Evolutionary conservation across 2,329 filamentous ascomycete species (phyloP), one percentile per base, ranked within the genome.

Genomic region (Coleophoma cylindrospora): DNA sequence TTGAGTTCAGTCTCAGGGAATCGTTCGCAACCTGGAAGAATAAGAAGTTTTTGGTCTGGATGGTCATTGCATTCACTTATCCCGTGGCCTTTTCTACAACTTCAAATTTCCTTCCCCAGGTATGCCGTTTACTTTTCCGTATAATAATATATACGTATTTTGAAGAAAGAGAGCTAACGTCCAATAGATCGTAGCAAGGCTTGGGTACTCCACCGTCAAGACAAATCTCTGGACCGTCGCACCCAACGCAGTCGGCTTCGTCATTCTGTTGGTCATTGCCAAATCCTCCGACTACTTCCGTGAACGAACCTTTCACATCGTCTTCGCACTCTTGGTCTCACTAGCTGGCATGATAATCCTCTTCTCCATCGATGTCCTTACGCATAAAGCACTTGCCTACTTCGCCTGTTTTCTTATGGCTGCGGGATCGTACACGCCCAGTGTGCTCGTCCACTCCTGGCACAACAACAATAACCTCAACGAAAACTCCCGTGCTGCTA

Each of bases 381-480:
- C 60, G 1, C 60, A 75, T 53, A 69, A 72, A 45, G 70, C 60
- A 0, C 66, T 74, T 0, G 72, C 72, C 2, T 79, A 77, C 49
- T 77, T 77, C 53, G 73, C 74, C 0, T 74, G 70, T 51, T 78
- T 77, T 50, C 61, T 78, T 3, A 63, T 78, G 47, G 70, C 72
- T 2, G 57, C 63, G 0, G 70, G 70, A 19, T 66, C 73, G 1
- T 77, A 75, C 54, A 74, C 74, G 13, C 70, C 73, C 0, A 70
- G 68, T 4, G 71, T 69, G 47, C 61, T 78, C n/a, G 68, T 77
- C 4, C 69, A 76, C 52, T 67, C 68, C 1, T 76, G 75, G 74
- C 68, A 76, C 51, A 77, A 77, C 50, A 78, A 77, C 53, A 78
- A 79, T 57, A 77, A 75, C 40, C 61, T 75, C 8, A 69, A 73